phyloP scores from a whole-genome alignment of 2,329 filamentous ascomycete genomes.

The Monosporascus cannonballus region DNA sequence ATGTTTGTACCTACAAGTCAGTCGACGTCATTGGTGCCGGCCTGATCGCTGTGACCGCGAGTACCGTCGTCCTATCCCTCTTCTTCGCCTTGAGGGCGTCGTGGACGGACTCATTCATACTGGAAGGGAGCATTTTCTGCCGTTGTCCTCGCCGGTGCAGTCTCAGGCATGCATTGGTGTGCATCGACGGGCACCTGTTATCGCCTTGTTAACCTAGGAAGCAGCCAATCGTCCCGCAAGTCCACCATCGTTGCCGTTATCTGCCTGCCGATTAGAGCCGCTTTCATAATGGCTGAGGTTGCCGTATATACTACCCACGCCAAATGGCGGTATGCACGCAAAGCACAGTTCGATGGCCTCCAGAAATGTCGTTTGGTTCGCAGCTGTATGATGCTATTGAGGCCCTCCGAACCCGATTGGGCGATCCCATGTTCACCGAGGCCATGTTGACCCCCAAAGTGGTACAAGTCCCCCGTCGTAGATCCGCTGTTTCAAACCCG shows the following conservation, averaged over 20 bases:
- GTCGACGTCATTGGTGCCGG: constrained; percentile 61
- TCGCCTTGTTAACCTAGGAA: constrained; percentile 41
- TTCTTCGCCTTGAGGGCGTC: constrained; percentile 73
- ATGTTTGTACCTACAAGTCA: constrained; percentile 55
- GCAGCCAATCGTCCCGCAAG: constrained; percentile 46
- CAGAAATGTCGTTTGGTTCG: constrained; percentile 38
- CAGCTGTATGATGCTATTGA: constrained; percentile 35
- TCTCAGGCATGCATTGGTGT: constrained; percentile 86
- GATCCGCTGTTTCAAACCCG: constrained; percentile 7
- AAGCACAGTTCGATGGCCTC: constrained; percentile 43
- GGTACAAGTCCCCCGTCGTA: constrained; percentile 32
- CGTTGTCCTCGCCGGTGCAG: constrained; percentile 62
- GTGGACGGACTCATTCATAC: constrained; percentile 73
- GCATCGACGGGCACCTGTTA: constrained; percentile 68
- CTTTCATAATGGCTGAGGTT: constrained; percentile 50
- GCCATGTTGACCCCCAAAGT: constrained; percentile 32
- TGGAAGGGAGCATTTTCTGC: constrained; percentile 67
- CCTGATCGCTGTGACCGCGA: constrained; percentile 67
- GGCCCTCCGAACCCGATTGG: constrained; percentile 30
- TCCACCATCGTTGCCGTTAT: constrained; percentile 69
- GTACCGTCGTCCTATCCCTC: constrained; percentile 60
- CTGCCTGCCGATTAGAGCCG: constrained; percentile 58
- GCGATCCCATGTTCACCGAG: constrained; percentile 35
- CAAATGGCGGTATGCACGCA: constrained; percentile 47
- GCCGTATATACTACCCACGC: constrained; percentile 48